Base-by-base conservation (phyloP, 2,329 filamentous ascomycete species). In the Penicillium sp. region DNA sequence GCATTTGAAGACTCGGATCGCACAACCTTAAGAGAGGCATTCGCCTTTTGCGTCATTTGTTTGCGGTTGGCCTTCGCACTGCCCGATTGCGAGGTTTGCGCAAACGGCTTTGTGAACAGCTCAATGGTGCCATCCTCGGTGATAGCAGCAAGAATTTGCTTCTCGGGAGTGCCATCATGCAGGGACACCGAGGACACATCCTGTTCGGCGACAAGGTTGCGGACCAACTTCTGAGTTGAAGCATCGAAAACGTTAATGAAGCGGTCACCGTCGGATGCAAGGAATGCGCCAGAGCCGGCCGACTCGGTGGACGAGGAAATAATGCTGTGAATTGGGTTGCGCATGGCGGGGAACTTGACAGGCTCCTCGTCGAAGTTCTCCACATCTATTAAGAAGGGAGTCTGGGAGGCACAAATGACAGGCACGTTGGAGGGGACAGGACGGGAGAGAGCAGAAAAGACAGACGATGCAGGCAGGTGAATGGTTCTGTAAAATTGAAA, bases 221-320 rank as follows among this genome's bases (percentile, higher is more conserved):
- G 74, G 4, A 78, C 70, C 19, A 80, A 72, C 57, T 75, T 78
- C 39, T 75, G 71, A 50, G 69, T 73, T 43, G 74, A 58, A 16
- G 75, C 67, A 58, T 80, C 75, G 53, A 81, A 82, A 35, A 82
- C 70, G 58, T 80, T 82, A 59, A 83, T 76, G 61, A 79, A 82
- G 48, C 79, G 77, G 59, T 80, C 79, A 14, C 73, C 71, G 62
- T 82, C 80, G 27, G 79, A 77, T 11, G 78, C 78, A 21, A 82
- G 75, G 65, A 82, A 82, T 46, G 69, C 62, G 27, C 73, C 73
- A 21, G 70, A 64, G 24, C 68, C 65, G 47, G 64, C 66, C 39
- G 72, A 69, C 37, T 73, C 66, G 29, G 65, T 61, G 26, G 72
- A 74, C 5, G 79, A 79, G n/a, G 76, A 65, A 55, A 80, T 65